These are phyloP conservation scores for Nemophila menziesii DNA, from an alignment of 257 asterid species.

Conservation along the genomic window DNA sequence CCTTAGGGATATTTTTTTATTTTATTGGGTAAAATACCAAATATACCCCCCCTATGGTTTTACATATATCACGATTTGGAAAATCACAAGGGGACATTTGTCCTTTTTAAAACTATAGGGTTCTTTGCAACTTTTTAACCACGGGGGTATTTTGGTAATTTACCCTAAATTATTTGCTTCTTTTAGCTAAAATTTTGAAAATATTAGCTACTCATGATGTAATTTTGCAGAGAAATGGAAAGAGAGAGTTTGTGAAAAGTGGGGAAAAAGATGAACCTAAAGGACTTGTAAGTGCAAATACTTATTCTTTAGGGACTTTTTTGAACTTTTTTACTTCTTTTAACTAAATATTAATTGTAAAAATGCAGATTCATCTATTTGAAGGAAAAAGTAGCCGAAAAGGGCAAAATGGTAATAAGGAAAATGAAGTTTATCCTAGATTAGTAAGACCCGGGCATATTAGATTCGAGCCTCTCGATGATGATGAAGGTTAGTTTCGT, in stretches of 20 bases:
- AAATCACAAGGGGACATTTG: no score
- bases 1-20: no score
- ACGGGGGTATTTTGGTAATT: no score
- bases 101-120: no score
- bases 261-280: constrained; percentile 29
- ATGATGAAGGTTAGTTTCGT: constrained; percentile 60
- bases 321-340: neutral
- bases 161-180: neutral
- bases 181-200: neutral
- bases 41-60: no score
- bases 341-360: neutral
- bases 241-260: constrained; percentile 37
- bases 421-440: constrained; percentile 59
- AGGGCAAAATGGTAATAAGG: constrained; percentile 26
- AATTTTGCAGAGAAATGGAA: constrained; percentile 57
- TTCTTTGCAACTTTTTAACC: no score
- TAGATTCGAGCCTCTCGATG: constrained; percentile 74
- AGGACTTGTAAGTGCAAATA: constrained; percentile 52
- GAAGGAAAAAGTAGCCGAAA: constrained; percentile 34
- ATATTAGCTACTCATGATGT: constrained; percentile 2
- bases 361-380: constrained; percentile 54
- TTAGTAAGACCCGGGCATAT: constrained; percentile 87
- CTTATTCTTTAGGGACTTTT: neutral
- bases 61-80: no score
- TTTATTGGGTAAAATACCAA: no score